phyloP scores from a whole-genome alignment of 176 grass and related monocot species.

The Carex myosuroides region DNA sequence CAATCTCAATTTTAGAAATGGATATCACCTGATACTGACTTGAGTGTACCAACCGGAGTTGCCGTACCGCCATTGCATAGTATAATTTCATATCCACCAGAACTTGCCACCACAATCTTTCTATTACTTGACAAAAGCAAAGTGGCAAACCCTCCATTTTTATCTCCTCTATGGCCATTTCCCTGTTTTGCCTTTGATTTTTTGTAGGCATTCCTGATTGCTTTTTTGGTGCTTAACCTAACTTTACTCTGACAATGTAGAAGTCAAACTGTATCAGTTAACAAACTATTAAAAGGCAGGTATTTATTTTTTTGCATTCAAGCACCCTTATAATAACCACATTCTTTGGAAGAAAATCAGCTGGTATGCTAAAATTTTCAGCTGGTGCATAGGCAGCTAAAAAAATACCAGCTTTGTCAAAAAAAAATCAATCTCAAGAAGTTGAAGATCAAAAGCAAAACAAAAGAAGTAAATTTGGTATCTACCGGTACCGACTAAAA shows the following conservation, averaged over 20 bases:
- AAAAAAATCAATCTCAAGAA: neutral
- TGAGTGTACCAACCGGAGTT: neutral
- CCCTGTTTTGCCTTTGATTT: neutral
- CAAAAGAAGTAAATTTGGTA: neutral
- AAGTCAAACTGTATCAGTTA: neutral
- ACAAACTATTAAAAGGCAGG: neutral
- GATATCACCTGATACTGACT: conserved; percentile 2
- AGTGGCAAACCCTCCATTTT: conserved; percentile 16
- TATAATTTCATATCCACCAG: conserved; percentile 19
- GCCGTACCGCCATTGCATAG: conserved; percentile 18
- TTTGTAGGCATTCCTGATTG: neutral
- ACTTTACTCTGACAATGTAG: neutral
- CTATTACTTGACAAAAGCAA: conserved; percentile 15
- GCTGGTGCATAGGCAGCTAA: neutral
- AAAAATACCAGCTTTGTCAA: neutral
- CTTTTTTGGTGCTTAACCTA: neutral
- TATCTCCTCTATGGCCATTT: neutral
- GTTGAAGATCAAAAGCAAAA: neutral
- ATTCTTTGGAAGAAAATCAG: neutral
- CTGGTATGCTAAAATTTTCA: neutral
- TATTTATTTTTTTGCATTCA: neutral
- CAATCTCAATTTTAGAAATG: neutral
- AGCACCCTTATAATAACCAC: neutral
- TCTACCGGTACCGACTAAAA: neutral
- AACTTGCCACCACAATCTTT: conserved; percentile 19